phyloP scores from a whole-genome alignment of 495 filamentous ascomycete genomes.

The Niebla homalea region DNA sequence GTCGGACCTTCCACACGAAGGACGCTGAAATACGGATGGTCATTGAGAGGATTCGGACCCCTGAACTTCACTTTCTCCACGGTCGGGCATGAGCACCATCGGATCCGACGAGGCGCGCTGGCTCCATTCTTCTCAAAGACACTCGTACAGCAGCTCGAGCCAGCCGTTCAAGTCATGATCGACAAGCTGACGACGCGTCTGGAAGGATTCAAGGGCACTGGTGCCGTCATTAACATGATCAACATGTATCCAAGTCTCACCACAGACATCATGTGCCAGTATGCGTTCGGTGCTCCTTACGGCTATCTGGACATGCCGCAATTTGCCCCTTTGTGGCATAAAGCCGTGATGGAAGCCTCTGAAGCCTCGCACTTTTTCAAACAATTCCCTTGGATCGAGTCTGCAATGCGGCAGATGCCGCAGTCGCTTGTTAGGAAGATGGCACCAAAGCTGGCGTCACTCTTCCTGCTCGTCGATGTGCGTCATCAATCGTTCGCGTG shows the following conservation, averaged over 20 bases:
- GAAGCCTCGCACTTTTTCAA: constrained; percentile 26
- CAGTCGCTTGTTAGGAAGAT: constrained; percentile 3
- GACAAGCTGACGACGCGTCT: constrained; percentile 8
- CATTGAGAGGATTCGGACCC: constrained; percentile 21
- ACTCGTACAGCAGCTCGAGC: constrained; percentile 12
- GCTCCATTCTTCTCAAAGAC: constrained; percentile 27
- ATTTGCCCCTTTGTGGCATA: constrained; percentile 10
- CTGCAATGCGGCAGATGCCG: constrained; percentile 10
- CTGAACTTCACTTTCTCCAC: constrained; percentile 17
- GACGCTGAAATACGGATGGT: constrained; percentile 24
- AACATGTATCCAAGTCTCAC: constrained; percentile 30
- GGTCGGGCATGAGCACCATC: constrained; percentile 21
- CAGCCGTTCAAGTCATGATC: constrained; percentile 8
- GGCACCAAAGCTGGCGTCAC: constrained; percentile 6
- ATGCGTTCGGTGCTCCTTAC: constrained; percentile 11
- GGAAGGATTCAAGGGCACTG: constrained; percentile 3
- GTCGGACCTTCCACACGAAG: constrained; percentile 9
- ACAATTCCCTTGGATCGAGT: constrained; percentile 16
- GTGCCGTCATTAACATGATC: constrained; percentile 23
- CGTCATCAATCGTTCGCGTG: background rate
- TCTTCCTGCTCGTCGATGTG: constrained; percentile 3
- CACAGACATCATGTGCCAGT: constrained; percentile 16
- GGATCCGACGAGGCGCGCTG: constrained; percentile 23
- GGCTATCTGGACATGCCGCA: constrained; percentile 8
- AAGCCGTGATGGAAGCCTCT: constrained; percentile 3